Conservation (phyloP, 2,329 filamentous ascomycete species). For the Diplodia scrobiculata region DNA sequence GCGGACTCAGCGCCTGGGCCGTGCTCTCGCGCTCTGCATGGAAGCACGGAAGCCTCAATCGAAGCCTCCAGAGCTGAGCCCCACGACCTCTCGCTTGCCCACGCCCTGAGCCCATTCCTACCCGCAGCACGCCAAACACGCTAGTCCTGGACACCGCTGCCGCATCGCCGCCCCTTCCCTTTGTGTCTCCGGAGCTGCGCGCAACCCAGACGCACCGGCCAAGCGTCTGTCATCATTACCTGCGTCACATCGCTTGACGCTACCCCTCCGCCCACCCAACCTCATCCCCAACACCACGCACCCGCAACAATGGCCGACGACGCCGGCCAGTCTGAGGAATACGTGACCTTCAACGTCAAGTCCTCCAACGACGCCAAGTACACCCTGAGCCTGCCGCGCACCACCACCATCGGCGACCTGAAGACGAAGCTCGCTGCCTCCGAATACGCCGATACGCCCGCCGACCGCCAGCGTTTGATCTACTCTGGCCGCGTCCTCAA, state of each 20-base stretch:
- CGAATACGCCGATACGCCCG: constrained; percentile 83
- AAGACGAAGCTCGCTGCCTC: constrained; percentile 82
- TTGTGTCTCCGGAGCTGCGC: background rate
- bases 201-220: background rate
- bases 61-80: constrained; percentile 25
- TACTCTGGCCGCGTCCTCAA: constrained; percentile 97
- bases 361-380: constrained; percentile 89
- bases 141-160: background rate
- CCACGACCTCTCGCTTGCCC: constrained; percentile 19
- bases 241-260: constrained; percentile 15
- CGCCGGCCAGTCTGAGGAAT: constrained; percentile 63
- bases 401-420: constrained; percentile 77
- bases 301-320: constrained; percentile 64
- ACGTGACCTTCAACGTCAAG: constrained; percentile 96
- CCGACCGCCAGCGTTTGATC: constrained; percentile 89
- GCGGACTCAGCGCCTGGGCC: constrained; percentile 1
- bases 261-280: constrained; percentile 24
- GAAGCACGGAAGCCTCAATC: constrained; percentile 27
- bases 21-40: constrained; percentile 20
- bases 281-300: constrained; percentile 22
- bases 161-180: background rate
- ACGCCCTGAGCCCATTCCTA: constrained; percentile 20
- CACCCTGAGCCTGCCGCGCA: constrained; percentile 74
- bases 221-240: constrained; percentile 19
- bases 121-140: background rate